A percentile compares a stretch with the other conserved stretches of the same genome.
These are phyloP conservation scores for Neoboletus subvelutipes DNA, from an alignment of 768 basidiomycete genomes.

Conservation along the genomic window DNA sequence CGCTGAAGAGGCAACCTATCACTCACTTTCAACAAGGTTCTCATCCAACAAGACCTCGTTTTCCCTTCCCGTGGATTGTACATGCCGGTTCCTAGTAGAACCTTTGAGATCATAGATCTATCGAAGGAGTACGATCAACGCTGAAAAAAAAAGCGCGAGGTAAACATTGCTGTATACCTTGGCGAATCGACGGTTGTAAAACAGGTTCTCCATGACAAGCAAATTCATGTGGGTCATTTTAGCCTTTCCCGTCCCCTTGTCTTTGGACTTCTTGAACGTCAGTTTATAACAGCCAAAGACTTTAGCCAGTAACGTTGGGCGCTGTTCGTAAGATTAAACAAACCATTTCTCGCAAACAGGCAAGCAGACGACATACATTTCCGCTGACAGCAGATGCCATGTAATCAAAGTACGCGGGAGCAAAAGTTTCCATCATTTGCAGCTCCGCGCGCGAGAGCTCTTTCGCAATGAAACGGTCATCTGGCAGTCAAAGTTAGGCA, in stretches of 20 bases:
- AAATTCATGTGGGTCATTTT: conserved; percentile 93
- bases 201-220: conserved; percentile 96
- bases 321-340: conserved; percentile 43
- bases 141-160: background rate
- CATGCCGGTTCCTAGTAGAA: conserved; percentile 90
- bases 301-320: conserved; percentile 93
- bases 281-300: conserved; percentile 97
- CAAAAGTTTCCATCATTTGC: conserved; percentile 95
- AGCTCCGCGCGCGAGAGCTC: conserved; percentile 89
- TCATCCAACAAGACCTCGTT: conserved; percentile 97
- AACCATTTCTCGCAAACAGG: background rate
- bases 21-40: conserved; percentile 86
- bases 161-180: conserved; percentile 49
- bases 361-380: conserved; percentile 51
- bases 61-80: conserved; percentile 83
- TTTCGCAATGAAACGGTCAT: conserved; percentile 98
- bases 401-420: conserved; percentile 96
- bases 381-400: conserved; percentile 92
- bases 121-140: background rate
- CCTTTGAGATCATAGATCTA: conserved; percentile 98
- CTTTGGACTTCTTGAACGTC: conserved; percentile 80
- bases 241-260: conserved; percentile 57
- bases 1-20: background rate
- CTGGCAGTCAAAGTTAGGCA: conserved; percentile 39
- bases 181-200: conserved; percentile 88